A percentile compares a stretch with the other conserved stretches of the same genome.
phyloP scores from a whole-genome alignment of 1,284 basidiomycete species.

The Ustilago bromivora region DNA sequence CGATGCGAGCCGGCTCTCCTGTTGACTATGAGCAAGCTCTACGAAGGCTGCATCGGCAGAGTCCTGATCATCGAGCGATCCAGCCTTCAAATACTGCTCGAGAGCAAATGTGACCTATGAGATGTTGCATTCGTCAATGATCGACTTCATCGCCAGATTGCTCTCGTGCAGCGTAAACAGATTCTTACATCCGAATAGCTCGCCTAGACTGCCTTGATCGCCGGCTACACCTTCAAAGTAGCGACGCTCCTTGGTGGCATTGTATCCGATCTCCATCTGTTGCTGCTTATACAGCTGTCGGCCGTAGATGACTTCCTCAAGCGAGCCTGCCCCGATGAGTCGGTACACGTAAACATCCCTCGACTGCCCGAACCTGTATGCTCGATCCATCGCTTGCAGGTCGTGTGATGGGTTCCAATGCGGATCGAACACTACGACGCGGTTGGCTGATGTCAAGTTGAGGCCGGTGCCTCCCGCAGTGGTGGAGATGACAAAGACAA shows the following conservation, averaged over 20 bases:
- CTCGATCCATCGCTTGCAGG: slow-evolving; percentile 86
- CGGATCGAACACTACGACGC: slow-evolving; percentile 89
- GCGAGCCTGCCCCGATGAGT: slow-evolving; percentile 54
- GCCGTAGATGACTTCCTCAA: slow-evolving; percentile 75
- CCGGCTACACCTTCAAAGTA: slow-evolving; percentile 86
- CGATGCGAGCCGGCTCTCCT: slow-evolving; percentile 1
- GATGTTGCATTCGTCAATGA: slow-evolving; percentile 58
- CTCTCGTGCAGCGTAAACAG: slow-evolving; percentile 83
- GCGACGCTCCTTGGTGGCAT: slow-evolving; percentile 70
- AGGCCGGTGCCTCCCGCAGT: slow-evolving; percentile 82
- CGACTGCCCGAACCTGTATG: slow-evolving; percentile 72
- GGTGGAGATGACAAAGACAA: slow-evolving; percentile 85
- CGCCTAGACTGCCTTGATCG: slow-evolving; percentile 79
- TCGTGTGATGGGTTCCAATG: slow-evolving; percentile 84
- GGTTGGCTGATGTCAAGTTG: slow-evolving; percentile 88
- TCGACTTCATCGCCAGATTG: slow-evolving; percentile 43
- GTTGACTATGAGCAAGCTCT: slow-evolving; percentile 24
- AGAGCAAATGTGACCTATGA: slow-evolving; percentile 43
- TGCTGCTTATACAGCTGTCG: slow-evolving; percentile 90
- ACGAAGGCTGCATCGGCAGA: slow-evolving; percentile 21
- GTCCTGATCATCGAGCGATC: slow-evolving; percentile 19
- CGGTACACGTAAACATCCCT: slow-evolving; percentile 58
- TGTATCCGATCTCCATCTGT: slow-evolving; percentile 85
- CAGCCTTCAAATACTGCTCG: slow-evolving; percentile 27
- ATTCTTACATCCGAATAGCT: slow-evolving; percentile 84